A percentile compares a stretch with the other conserved stretches of the same genome.
Evolutionary conservation across 306 rosid species (phyloP).

Genomic region (Luffa acutangula): DNA sequence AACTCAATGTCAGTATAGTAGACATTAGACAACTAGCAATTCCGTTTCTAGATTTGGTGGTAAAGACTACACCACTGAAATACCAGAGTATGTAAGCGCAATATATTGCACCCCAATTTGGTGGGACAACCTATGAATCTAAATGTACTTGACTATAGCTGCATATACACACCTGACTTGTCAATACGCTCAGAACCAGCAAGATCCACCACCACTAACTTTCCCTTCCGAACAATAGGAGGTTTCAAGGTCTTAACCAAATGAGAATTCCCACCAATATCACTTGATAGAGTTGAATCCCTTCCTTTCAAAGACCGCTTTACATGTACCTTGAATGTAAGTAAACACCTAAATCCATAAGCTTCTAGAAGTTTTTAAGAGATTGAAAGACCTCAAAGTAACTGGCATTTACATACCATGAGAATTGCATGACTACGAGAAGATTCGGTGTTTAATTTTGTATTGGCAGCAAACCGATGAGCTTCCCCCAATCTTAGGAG

Average conservation of each 20-base stretch:
- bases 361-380: constrained; percentile 19
- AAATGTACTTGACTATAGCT: background rate
- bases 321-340: constrained; percentile 57
- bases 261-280: constrained; percentile 50
- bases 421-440: constrained; percentile 98
- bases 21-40: background rate
- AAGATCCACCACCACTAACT: constrained; percentile 91
- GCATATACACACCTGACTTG: constrained; percentile 69
- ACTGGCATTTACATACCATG: constrained; percentile 47
- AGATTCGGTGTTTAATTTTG: constrained; percentile 91
- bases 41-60: background rate
- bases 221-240: constrained; percentile 72
- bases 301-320: constrained; percentile 70
- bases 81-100: background rate
- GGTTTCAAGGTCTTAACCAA: constrained; percentile 61
- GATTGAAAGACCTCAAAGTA: constrained; percentile 14
- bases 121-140: background rate
- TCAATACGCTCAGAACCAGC: constrained; percentile 98
- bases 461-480: constrained; percentile 95
- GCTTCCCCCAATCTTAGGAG: constrained; percentile 87
- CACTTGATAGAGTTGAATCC: constrained; percentile 54
- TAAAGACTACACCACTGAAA: background rate
- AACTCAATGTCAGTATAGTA: background rate
- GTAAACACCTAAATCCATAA: constrained; percentile 1
- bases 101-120: background rate